phyloP scores from a whole-genome alignment of 2,329 filamentous ascomycete species.

The Fusarium denticulatum region DNA sequence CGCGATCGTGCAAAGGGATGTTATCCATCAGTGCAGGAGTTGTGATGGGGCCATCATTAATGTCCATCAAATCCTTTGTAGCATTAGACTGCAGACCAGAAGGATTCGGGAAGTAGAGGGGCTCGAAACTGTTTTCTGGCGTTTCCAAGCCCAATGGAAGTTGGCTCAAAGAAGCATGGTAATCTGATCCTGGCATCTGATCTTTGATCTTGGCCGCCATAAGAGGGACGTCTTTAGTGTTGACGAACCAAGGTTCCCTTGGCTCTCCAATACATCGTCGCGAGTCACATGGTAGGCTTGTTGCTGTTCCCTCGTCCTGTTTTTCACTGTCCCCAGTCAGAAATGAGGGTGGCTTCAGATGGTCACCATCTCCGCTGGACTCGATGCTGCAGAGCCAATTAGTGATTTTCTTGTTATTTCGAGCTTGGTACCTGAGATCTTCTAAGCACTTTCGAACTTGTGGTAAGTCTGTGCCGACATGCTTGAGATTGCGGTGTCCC shows the following conservation, averaged over 20 bases:
- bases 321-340: not conserved
- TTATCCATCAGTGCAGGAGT: slow-evolving; percentile 28
- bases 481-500: not conserved
- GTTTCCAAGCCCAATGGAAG: slow-evolving; percentile 12
- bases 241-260: not conserved
- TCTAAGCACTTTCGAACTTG: not conserved
- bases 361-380: not conserved
- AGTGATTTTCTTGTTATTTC: not conserved
- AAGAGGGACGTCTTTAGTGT: not conserved
- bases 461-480: not conserved
- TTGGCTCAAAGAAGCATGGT: not conserved
- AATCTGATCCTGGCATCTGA: not conserved
- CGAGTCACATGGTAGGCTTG: not conserved
- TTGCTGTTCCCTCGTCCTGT: not conserved
- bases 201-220: not conserved
- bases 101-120: not conserved
- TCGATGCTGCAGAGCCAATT: slow-evolving; percentile 12
- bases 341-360: not conserved
- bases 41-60: slow-evolving; percentile 9
- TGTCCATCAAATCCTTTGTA: slow-evolving; percentile 28
- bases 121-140: not conserved
- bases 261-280: not conserved
- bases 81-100: not conserved
- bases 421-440: not conserved
- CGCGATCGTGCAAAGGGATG: no score